Conservation (phyloP, 306 rosid species). For the Quillaja saponaria region DNA sequence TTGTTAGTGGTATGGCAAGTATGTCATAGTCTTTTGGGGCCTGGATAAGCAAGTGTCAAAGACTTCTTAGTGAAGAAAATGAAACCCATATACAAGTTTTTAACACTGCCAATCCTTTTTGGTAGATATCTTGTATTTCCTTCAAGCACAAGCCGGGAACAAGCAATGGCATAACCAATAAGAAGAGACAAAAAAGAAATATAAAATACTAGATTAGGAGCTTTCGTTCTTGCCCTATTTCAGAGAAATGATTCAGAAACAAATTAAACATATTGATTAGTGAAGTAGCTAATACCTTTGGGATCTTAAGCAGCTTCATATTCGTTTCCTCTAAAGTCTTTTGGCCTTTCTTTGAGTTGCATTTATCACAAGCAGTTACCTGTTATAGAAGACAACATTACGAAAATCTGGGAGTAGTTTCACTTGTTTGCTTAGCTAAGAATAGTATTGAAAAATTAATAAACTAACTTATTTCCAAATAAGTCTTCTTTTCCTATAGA, state of each 20-base stretch:
- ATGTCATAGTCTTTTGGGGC: conserved; percentile 80
- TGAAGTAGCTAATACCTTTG: conserved; percentile 62
- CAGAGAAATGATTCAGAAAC: background rate
- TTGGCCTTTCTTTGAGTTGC: conserved; percentile 88
- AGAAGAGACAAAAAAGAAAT: background rate
- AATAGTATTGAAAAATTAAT: too few species aligned
- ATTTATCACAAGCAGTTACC: conserved; percentile 88
- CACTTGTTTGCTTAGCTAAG: too few species aligned
- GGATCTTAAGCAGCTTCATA: conserved; percentile 75
- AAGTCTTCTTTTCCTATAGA: too few species aligned
- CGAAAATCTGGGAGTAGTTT: too few species aligned
- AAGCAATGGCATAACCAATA: background rate
- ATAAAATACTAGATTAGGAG: background rate
- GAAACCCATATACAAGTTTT: conserved; percentile 8
- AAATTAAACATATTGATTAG: conserved; percentile 19
- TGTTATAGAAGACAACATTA: conserved; percentile 21
- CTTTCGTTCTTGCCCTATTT: background rate
- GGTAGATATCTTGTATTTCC: conserved; percentile 10
- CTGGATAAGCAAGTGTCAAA: conserved; percentile 45
- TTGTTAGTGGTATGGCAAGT: conserved; percentile 68
- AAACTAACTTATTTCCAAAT: too few species aligned
- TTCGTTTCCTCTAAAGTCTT: conserved; percentile 77
- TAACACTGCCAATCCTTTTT: conserved; percentile 4
- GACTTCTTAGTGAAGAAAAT: conserved; percentile 8
- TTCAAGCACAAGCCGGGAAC: conserved; percentile 14